A percentile compares a stretch with the other conserved stretches of the same genome.
phyloP scores from a whole-genome alignment of 1,284 basidiomycete genomes.

The Xerocomus minutiporus region DNA sequence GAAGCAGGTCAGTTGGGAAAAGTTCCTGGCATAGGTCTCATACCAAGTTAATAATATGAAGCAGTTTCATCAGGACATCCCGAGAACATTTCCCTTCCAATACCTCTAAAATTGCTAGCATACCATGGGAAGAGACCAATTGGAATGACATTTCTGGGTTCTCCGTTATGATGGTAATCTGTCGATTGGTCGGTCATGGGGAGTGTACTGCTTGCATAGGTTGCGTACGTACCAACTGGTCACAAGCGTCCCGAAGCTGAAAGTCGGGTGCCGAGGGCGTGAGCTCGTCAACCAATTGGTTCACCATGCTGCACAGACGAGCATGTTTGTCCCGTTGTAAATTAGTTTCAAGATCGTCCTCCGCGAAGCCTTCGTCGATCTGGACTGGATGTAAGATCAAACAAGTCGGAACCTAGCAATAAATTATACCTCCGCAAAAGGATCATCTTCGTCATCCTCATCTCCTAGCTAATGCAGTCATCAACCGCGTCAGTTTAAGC shows the following conservation, averaged over 20 bases:
- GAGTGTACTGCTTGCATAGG: background rate
- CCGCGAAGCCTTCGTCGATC: conserved; percentile 88
- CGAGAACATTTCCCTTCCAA: conserved; percentile 79
- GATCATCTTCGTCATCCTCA: conserved; percentile 85
- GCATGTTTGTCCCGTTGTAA: conserved; percentile 88
- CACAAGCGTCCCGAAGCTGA: conserved; percentile 77
- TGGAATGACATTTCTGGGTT: conserved; percentile 88
- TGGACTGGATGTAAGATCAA: conserved; percentile 28
- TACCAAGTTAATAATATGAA: conserved; percentile 89
- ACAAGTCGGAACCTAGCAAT: conserved; percentile 2
- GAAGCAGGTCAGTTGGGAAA: conserved; percentile 10
- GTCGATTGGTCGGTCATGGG: background rate
- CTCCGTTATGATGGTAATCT: conserved; percentile 78
- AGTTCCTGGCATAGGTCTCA: conserved; percentile 19
- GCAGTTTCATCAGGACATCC: conserved; percentile 78
- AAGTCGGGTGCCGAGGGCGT: conserved; percentile 77
- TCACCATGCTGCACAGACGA: conserved; percentile 74
- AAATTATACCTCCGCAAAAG: conserved; percentile 78
- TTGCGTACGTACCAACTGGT: conserved; percentile 67
- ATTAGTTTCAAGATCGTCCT: conserved; percentile 86
- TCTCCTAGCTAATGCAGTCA: conserved; percentile 58
- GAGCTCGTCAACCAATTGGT: conserved; percentile 82
- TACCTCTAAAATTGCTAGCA: conserved; percentile 91
- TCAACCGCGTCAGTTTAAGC: conserved; percentile 1
- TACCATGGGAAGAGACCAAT: conserved; percentile 87